Conservation (phyloP, 768 basidiomycete species). For the Termitomyces sp. region DNA sequence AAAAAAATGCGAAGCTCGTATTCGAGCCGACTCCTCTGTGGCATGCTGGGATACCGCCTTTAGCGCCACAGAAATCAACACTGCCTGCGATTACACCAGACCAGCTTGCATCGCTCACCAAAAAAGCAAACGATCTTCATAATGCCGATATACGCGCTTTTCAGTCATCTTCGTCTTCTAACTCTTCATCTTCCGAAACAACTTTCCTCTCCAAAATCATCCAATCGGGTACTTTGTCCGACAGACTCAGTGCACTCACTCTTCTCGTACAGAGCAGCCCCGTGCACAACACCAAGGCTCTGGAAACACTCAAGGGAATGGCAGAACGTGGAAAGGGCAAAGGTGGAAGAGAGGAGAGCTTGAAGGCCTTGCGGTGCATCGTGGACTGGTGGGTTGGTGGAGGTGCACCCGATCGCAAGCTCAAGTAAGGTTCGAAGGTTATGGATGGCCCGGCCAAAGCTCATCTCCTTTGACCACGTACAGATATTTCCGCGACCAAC, state of each 20-base stretch:
- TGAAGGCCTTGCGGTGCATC: slow-evolving; percentile 86
- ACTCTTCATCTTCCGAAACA: slow-evolving; percentile 66
- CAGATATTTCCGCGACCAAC: slow-evolving; percentile 91
- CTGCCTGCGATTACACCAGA: slow-evolving; percentile 31
- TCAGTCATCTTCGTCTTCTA: slow-evolving; percentile 45
- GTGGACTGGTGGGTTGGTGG: slow-evolving; percentile 98
- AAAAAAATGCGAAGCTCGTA: slow-evolving; percentile 17
- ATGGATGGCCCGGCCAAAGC: neutral
- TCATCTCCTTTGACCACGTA: neutral
- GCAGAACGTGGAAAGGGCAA: slow-evolving; percentile 74
- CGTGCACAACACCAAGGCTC: slow-evolving; percentile 74
- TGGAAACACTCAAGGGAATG: slow-evolving; percentile 72
- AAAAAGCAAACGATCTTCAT: slow-evolving; percentile 45
- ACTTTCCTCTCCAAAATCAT: slow-evolving; percentile 83
- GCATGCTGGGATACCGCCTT: slow-evolving; percentile 42
- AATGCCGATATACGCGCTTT: slow-evolving; percentile 36
- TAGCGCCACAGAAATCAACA: slow-evolving; percentile 24
- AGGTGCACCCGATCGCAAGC: slow-evolving; percentile 81
- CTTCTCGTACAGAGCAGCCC: slow-evolving; percentile 86
- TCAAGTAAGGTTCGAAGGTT: slow-evolving; percentile 50
- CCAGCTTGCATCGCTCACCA: slow-evolving; percentile 38
- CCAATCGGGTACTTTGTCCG: slow-evolving; percentile 83
- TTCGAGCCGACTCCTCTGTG: slow-evolving; percentile 43
- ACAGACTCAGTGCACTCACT: slow-evolving; percentile 86
- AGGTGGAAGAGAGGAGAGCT: slow-evolving; percentile 87